Evolutionary conservation across 2,329 filamentous ascomycete species (phyloP), one percentile per base, ranked within the genome.

Genomic region (Exophiala xenobiotica): DNA sequence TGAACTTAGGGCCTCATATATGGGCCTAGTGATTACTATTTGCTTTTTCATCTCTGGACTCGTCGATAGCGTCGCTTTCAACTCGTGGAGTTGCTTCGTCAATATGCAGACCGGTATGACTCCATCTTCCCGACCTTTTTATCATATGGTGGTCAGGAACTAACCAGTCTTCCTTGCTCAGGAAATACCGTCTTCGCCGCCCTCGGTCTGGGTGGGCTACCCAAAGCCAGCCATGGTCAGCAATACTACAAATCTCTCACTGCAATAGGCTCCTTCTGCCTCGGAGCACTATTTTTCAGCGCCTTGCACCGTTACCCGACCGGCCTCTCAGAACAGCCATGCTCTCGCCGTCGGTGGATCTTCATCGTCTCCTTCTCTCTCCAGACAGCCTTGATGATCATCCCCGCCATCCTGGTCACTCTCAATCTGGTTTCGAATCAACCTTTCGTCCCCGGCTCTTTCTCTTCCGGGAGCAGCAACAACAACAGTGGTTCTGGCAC

Each of bases 41-140:
- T 74, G 57, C 55, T 75, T 49, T 63, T 69, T 74, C 46, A 61
- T 69, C 24, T 74, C 71, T 0, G 73, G 73, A 1, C 63, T 75
- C 16, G 72, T 72, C 43, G 73, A 75, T 55, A 70, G 70, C 51
- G 68, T 70, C 33, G 68, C 72, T 8, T 74, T 74, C 63, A 73
- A 72, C 58, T 70, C 71, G 11, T 75, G 73, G 71, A 70, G 68
- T 24, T 74, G 72, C 54, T 75, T 75, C 62, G 63, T 74, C 33
- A 70, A 70, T 46, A 75, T 75, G 72, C 73, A 75, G 54, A 74
- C 73, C 2, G 73, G 73, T 74, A 68, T 22, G 63, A 55, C 24
- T 12, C 18, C 20, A 20, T 31, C n/a, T 46, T 27, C 16, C 38
- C 49, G 18, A 33, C 18, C n/a, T 22, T 20, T 1, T 42, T 26